Percentiles rank a stretch among this genome's conserved stretches.
phyloP scores from a whole-genome alignment of 2,329 filamentous ascomycete genomes.

The Trichoderma gracile region DNA sequence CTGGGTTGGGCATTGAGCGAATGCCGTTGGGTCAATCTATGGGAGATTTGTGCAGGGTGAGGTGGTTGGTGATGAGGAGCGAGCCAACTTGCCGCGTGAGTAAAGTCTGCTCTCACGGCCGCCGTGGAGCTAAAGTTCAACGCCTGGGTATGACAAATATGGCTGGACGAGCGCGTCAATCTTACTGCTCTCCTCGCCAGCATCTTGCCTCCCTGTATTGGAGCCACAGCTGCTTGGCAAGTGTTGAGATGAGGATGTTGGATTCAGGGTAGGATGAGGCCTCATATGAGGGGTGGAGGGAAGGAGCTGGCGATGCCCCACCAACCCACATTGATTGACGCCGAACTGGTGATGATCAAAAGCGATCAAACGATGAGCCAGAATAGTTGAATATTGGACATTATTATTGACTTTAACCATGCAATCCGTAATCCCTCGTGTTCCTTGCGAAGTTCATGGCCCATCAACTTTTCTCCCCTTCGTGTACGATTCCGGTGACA shows the following conservation, averaged over 20 bases:
- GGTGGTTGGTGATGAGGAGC: not conserved
- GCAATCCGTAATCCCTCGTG: not conserved
- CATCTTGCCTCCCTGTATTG: constrained; percentile 14
- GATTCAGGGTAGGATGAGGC: constrained; percentile 3
- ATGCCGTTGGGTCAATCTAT: not conserved
- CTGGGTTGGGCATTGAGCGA: not conserved
- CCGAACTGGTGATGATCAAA: not conserved
- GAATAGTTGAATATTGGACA: not conserved
- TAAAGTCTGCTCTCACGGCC: constrained; percentile 44
- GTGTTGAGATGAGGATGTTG: not conserved
- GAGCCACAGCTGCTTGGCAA: not conserved
- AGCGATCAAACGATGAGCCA: not conserved
- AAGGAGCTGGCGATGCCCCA: not conserved
- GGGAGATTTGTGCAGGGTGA: no score
- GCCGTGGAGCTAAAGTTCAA: constrained; percentile 42
- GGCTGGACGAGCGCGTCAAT: not conserved
- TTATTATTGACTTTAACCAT: no score
- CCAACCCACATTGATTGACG: not conserved
- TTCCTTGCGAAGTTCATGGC: not conserved
- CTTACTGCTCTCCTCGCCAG: constrained; percentile 13
- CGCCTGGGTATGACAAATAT: constrained; percentile 22
- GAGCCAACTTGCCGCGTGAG: constrained; percentile 45
- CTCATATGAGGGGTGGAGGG: not conserved
- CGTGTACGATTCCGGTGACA: not conserved
- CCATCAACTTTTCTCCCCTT: not conserved